Evolutionary conservation across 768 basidiomycete species (phyloP).

Genomic region (Auriscalpium vulgare): DNA sequence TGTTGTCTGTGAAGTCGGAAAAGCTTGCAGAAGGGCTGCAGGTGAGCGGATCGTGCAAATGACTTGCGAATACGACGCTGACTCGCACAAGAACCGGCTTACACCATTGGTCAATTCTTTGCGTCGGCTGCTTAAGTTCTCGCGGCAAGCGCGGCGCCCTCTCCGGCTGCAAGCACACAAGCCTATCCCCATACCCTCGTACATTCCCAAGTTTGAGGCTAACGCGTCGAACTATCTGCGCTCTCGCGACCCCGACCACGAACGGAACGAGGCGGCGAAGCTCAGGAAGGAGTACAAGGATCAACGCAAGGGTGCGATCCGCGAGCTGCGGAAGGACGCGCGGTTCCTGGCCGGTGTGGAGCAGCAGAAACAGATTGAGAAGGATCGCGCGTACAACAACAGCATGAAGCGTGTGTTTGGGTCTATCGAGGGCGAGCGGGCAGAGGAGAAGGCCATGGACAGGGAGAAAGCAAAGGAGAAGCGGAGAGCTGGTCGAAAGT

Average conservation of each 20-base stretch:
- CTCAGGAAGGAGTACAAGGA: slow-evolving; percentile 86
- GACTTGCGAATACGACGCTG: neutral
- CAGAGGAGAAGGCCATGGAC: slow-evolving; percentile 91
- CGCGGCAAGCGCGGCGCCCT: slow-evolving; percentile 64
- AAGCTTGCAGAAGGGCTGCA: slow-evolving; percentile 43
- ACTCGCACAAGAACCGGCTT: too few species aligned
- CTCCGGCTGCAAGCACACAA: slow-evolving; percentile 88
- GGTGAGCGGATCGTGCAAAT: slow-evolving; percentile 31
- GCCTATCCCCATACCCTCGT: slow-evolving; percentile 90
- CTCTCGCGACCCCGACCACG: slow-evolving; percentile 84
- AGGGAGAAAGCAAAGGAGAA: slow-evolving; percentile 74
- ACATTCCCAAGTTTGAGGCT: slow-evolving; percentile 88
- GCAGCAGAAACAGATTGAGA: slow-evolving; percentile 76
- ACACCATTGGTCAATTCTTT: slow-evolving; percentile 6
- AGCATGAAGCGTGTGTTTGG: slow-evolving; percentile 79
- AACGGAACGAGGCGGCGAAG: slow-evolving; percentile 81
- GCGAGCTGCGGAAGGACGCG: slow-evolving; percentile 93
- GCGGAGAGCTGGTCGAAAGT: slow-evolving; percentile 70
- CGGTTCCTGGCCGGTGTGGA: slow-evolving; percentile 87
- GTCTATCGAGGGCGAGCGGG: slow-evolving; percentile 77
- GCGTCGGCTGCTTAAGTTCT: slow-evolving; percentile 63
- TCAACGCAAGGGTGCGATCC: slow-evolving; percentile 93
- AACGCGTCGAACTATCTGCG: slow-evolving; percentile 68
- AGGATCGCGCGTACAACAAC: slow-evolving; percentile 72
- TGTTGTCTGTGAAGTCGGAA: slow-evolving; percentile 44